These are phyloP conservation scores for Physcomitrium patens DNA, from an alignment of 225 moss, liverwort and hornwort genomes.

Conservation along the genomic window DNA sequence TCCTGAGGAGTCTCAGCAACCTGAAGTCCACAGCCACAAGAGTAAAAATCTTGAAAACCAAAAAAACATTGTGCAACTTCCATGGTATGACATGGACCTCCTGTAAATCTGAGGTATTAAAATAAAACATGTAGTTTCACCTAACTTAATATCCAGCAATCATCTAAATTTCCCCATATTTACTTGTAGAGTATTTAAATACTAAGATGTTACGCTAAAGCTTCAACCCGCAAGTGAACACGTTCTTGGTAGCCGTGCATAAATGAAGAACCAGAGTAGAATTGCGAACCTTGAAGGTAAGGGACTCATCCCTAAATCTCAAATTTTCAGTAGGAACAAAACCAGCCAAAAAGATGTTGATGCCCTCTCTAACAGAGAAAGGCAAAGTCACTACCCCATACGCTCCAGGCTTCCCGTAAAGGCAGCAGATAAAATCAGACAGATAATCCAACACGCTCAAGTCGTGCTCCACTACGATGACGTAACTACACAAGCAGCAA, in stretches of 20 bases:
- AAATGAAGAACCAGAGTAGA: not conserved
- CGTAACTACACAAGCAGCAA: slow-evolving; percentile 64
- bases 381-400: slow-evolving; percentile 98
- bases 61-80: not conserved
- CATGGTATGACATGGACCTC: not conserved
- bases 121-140: too few species aligned
- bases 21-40: slow-evolving; percentile 34
- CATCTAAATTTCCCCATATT: too few species aligned
- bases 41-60: not conserved
- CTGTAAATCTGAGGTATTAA: not conserved
- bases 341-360: slow-evolving; percentile 97
- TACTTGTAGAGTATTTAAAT: not conserved
- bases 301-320: slow-evolving; percentile 93
- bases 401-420: slow-evolving; percentile 96
- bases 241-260: not conserved
- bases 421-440: slow-evolving; percentile 97
- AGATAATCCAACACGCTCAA: slow-evolving; percentile 97
- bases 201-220: too few species aligned
- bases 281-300: slow-evolving; percentile 82
- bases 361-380: slow-evolving; percentile 93
- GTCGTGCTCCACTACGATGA: slow-evolving; percentile 99
- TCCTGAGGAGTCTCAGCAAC: slow-evolving; percentile 98
- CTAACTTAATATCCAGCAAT: too few species aligned
- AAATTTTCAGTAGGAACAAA: slow-evolving; percentile 98
- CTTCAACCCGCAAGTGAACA: too few species aligned